A percentile compares a stretch with the other conserved stretches of the same genome.
phyloP scores from a whole-genome alignment of 2,329 filamentous ascomycete genomes.

The Aureobasidium sp. region DNA sequence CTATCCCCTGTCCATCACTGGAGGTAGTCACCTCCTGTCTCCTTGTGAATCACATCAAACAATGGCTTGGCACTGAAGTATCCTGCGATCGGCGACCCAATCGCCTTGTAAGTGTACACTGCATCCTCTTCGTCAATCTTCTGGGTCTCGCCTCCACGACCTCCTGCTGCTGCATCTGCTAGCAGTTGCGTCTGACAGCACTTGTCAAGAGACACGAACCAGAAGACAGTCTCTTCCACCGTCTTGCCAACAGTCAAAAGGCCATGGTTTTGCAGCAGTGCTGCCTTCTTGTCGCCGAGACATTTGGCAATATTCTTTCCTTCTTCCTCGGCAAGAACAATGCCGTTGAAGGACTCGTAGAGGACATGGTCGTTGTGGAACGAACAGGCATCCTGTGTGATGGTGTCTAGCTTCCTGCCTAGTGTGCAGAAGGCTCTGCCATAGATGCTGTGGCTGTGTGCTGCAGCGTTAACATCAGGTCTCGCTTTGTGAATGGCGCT shows the following conservation, averaged over 20 bases:
- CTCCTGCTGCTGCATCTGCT: conserved; percentile 51
- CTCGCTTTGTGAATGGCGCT: conserved; percentile 31
- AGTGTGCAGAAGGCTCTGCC: conserved; percentile 36
- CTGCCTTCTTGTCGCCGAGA: conserved; percentile 32
- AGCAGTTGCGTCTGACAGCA: conserved; percentile 36
- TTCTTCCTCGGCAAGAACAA: conserved; percentile 37
- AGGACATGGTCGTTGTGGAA: conserved; percentile 32
- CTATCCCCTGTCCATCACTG: conserved; percentile 17
- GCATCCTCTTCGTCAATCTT: conserved; percentile 63
- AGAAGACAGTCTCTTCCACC: conserved; percentile 34
- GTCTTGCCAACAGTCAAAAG: conserved; percentile 35
- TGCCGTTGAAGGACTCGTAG: conserved; percentile 38
- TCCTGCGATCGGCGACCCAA: conserved; percentile 53
- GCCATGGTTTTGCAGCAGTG: conserved; percentile 37
- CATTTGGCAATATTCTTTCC: conserved; percentile 34
- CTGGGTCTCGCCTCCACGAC: conserved; percentile 54
- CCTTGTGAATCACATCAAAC: conserved; percentile 60
- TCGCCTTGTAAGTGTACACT: conserved; percentile 54
- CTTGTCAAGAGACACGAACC: conserved; percentile 34
- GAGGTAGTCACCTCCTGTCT: conserved; percentile 49
- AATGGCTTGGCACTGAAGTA: conserved; percentile 64
- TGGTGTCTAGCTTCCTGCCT: conserved; percentile 34
- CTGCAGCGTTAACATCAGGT: conserved; percentile 37
- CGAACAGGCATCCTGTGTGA: conserved; percentile 36
- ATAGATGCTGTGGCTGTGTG: conserved; percentile 37